Percentiles rank a stretch among this genome's conserved stretches.
phyloP scores from a whole-genome alignment of 1,284 basidiomycete species.

The Boletus albobrunnescens region DNA sequence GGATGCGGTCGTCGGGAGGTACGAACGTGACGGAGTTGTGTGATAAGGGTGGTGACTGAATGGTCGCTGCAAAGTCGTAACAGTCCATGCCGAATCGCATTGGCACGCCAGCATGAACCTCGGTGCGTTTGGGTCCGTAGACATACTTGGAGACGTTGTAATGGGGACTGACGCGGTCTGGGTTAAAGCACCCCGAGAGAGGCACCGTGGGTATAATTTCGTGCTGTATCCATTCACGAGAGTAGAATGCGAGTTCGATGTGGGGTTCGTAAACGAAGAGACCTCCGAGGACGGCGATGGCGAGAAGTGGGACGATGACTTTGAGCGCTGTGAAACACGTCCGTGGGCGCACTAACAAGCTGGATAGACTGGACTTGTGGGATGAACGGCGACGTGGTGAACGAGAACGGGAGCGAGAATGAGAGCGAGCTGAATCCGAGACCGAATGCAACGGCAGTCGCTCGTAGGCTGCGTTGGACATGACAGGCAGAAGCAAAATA shows the following conservation, averaged over 20 bases:
- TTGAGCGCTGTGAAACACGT: slow-evolving; percentile 24
- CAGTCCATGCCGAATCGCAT: slow-evolving; percentile 80
- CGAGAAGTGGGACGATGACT: slow-evolving; percentile 34
- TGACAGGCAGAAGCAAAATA: slow-evolving; percentile 7
- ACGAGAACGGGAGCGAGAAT: slow-evolving; percentile 10
- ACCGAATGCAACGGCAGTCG: slow-evolving; percentile 29
- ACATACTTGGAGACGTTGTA: slow-evolving; percentile 69
- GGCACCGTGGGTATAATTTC: slow-evolving; percentile 60
- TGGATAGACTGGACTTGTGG: slow-evolving; percentile 9
- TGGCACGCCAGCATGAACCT: slow-evolving; percentile 74
- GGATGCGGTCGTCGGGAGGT: slow-evolving; percentile 45
- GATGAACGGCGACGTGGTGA: slow-evolving; percentile 22
- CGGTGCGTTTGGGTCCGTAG: slow-evolving; percentile 57
- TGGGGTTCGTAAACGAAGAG: slow-evolving; percentile 73
- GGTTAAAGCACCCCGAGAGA: slow-evolving; percentile 73
- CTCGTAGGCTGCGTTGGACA: slow-evolving; percentile 30
- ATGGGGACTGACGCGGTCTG: slow-evolving; percentile 49
- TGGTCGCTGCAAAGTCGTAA: slow-evolving; percentile 82
- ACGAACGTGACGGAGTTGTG: slow-evolving; percentile 7
- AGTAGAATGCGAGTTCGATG: slow-evolving; percentile 75
- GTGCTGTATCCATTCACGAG: slow-evolving; percentile 65
- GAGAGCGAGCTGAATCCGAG: slow-evolving; percentile 13
- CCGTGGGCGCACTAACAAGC: slow-evolving; percentile 23
- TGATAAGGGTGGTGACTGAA: slow-evolving; percentile 38
- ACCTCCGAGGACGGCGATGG: slow-evolving; percentile 44